Evolutionary conservation across 1,139 yeast species (phyloP), one percentile per base, ranked within the genome.

Genomic region (Hansenula lynferdii): DNA sequence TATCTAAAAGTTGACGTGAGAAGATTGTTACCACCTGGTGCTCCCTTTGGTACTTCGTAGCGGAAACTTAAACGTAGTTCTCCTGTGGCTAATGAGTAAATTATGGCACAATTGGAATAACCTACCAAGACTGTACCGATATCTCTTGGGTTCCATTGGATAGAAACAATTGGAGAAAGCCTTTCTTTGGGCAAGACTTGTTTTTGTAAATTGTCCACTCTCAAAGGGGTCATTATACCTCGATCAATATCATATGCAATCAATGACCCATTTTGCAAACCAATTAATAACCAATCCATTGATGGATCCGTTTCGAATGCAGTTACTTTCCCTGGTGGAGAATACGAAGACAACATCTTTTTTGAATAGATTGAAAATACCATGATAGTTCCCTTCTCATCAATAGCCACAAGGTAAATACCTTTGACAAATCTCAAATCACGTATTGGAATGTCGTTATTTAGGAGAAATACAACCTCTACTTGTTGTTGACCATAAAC

Each of bases 81-180:
- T 27, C 77, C 80, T 4, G 76, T 72, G 0, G 78, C 69, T 19
- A 94, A 49, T 0, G 89, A 82, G 56, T 81, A 92, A 5, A 79
- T 65, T 1, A 87, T 72, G 0, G 92, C 87, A 37, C 78, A 71
- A 43, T 78, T 80, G 2, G 77, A 66, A 56, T 90, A 94, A 1
- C 87, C 77, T 10, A 92, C 73, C 46, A 94, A 67, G 8, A 92
- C 47, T 0, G 83, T 71, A 0, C 96, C 94, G 10, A 89, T 72
- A 58, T 92, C 97, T 47, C 97, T 70, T 3, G 99, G 98, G 51
- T 87, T 95, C 74, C 95, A 71, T 46, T 78, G 78, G 3, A 92
- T 60, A 0, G 79, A 67, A 3, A 77, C 56, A 2, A 87, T 92
- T 0, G 87, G 80, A 0, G 82, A 65, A 2, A 71, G 51, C 23